A percentile compares a stretch with the other conserved stretches of the same genome.
phyloP scores from a whole-genome alignment of 768 basidiomycete genomes.

The Tricholoma bakamatsutake region DNA sequence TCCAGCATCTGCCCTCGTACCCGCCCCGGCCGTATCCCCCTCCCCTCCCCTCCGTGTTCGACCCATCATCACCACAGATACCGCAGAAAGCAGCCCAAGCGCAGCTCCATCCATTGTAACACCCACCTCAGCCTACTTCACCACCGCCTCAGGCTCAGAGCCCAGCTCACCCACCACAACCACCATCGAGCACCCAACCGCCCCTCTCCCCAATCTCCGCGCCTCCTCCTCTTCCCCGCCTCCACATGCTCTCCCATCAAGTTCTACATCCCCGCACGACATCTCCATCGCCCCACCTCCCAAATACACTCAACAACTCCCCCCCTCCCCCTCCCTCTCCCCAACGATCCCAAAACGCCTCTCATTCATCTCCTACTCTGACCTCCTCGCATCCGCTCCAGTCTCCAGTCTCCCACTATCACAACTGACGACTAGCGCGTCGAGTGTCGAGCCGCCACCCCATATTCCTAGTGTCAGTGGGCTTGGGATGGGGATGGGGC shows the following conservation, averaged over 20 bases:
- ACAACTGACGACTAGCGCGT: slow-evolving; percentile 60
- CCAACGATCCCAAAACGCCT: slow-evolving; percentile 53
- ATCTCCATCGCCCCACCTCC: slow-evolving; percentile 19
- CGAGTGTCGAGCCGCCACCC: slow-evolving; percentile 56
- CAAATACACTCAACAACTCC: slow-evolving; percentile 12
- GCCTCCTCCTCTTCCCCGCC: slow-evolving; percentile 6
- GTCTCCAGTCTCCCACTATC: slow-evolving; percentile 65
- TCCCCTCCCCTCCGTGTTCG: slow-evolving; percentile 11
- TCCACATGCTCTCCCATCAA: slow-evolving; percentile 8
- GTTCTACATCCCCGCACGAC: slow-evolving; percentile 12
- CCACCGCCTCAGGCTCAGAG: slow-evolving; percentile 31
- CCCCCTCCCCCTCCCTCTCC: slow-evolving; percentile 12
- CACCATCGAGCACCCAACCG: slow-evolving; percentile 8
- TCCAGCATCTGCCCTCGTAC: background rate
- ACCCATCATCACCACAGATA: slow-evolving; percentile 7
- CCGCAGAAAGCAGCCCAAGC: background rate
- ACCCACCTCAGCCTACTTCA: slow-evolving; percentile 46
- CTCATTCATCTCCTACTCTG: slow-evolving; percentile 86
- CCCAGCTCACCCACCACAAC: slow-evolving; percentile 12
- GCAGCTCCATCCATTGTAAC: slow-evolving; percentile 31
- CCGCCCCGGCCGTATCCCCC: slow-evolving; percentile 2
- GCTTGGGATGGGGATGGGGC: slow-evolving; percentile 18
- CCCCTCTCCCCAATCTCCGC: background rate
- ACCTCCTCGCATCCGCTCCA: slow-evolving; percentile 76
- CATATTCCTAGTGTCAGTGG: slow-evolving; percentile 64